Evolutionary conservation across 495 filamentous ascomycete species (phyloP), one percentile per base, ranked within the genome.

Genomic region (Xylaria bambusicola): DNA sequence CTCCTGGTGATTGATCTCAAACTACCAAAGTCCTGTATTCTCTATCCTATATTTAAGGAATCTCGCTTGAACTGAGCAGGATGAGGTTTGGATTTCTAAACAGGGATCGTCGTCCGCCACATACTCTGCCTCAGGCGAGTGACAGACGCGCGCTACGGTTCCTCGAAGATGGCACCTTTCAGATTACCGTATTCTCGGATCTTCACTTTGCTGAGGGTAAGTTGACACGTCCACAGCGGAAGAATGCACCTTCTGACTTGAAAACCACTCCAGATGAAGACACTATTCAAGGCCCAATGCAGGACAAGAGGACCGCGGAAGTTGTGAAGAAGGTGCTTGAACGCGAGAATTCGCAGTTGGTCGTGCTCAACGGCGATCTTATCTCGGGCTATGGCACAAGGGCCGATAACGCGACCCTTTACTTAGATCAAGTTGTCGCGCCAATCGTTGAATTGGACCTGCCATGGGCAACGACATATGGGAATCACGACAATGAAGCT

Each of bases 301-400:
- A 75, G 52, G 82, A 85, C 65, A 45, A 59, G 41, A 76, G 72
- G 51, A 76, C 77, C 15, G 69, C 71, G 10, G 49, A 59, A 0
- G 74, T 83, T 7, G 78, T 84, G 67, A 74, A 71, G 56, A 67
- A 65, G 20, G 66, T 84, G 31, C 74, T 85, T 7, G 58, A 73
- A 21, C 47, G 62, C 13, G 82, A 84, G 63, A 41, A 49, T 1
- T 68, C 74, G 5, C 68, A 86, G 38, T 73, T 86, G 7, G 81
- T 82, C 17, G 76, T 87, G 17, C 65, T 87, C 6, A 87, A 86
- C 54, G 84, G 84, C 35, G 84, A 87, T 62, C 69, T 86, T 12
- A 80, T 86, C 41, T 82, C 84, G 0, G 82, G 84, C 9, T 81
- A 86, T 59, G 76, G 77, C 52, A 82, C 80, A 0, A 73, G 69